Percentiles rank a stretch among this genome's conserved stretches.
These are phyloP conservation scores for Wallacemonas sp. DNA, from an alignment of 208 protist genomes.

Conservation along the genomic window DNA sequence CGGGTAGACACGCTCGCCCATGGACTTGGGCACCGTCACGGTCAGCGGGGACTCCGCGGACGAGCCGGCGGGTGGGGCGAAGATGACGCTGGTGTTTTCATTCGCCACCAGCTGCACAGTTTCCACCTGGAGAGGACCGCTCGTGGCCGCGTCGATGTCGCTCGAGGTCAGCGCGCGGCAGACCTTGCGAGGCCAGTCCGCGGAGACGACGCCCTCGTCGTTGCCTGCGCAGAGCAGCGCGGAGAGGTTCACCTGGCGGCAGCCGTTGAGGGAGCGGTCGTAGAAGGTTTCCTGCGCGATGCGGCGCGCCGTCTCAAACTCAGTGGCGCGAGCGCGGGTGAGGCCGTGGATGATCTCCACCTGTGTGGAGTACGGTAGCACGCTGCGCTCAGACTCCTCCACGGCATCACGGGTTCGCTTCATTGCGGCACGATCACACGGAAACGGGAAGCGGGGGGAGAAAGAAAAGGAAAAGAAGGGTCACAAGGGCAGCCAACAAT, in stretches of 20 bases:
- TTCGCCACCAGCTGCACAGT: constrained; percentile 74
- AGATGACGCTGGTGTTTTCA: constrained; percentile 58
- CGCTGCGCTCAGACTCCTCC: constrained; percentile 9
- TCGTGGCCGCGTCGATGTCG: constrained; percentile 13
- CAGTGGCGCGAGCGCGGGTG: constrained; percentile 12
- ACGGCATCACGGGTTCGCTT: constrained; percentile 35
- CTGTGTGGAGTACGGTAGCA: constrained; percentile 8
- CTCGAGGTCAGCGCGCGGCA: constrained; percentile 26
- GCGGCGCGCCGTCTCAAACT: background rate
- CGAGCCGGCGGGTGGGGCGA: constrained; percentile 26
- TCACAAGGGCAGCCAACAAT: background rate
- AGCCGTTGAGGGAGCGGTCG: constrained; percentile 7
- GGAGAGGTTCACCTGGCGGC: constrained; percentile 4
- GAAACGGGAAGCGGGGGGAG: constrained; percentile 5
- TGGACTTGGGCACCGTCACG: constrained; percentile 14
- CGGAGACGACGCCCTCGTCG: constrained; percentile 6
- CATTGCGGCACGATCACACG: constrained; percentile 14
- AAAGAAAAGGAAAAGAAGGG: constrained; percentile 10
- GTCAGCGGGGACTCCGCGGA: background rate
- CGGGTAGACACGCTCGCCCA: constrained; percentile 37
- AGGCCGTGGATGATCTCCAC: constrained; percentile 36
- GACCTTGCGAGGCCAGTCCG: constrained; percentile 14
- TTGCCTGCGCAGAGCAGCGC: constrained; percentile 7
- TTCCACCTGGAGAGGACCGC: constrained; percentile 38
- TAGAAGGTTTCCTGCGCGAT: constrained; percentile 6